Conservation (phyloP, 2,329 filamentous ascomycete species). For the Claviceps purpurea region DNA sequence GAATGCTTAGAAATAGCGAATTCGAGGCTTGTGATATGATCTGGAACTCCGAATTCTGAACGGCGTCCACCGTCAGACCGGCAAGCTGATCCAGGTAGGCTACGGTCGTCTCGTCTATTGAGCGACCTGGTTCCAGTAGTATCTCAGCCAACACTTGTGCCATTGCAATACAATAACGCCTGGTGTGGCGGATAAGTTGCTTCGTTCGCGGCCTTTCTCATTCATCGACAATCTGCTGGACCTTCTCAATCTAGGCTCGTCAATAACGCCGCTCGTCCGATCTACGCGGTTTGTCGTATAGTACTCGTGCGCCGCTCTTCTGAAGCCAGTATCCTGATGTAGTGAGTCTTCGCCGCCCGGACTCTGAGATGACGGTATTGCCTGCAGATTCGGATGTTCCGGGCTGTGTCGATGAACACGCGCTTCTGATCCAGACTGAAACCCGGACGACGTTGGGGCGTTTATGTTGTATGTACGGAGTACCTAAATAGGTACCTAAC, state of each 20-base stretch:
- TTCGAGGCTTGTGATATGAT: conserved; percentile 71
- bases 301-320: background rate
- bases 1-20: conserved; percentile 67
- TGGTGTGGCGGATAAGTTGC: background rate
- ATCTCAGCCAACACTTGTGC: conserved; percentile 22
- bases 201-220: background rate
- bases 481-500: no score
- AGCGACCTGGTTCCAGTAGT: conserved; percentile 18
- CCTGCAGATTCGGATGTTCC: no score
- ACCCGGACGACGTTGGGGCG: no score
- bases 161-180: conserved; percentile 13
- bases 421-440: no score
- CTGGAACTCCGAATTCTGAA: conserved; percentile 64
- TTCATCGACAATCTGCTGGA: background rate
- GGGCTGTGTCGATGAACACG: no score
- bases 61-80: conserved; percentile 58
- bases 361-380: no score
- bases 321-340: background rate
- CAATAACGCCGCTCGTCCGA: background rate
- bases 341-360: no score
- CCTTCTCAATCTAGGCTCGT: background rate
- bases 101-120: conserved; percentile 38
- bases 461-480: no score
- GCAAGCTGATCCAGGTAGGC: conserved; percentile 68
- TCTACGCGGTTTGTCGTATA: background rate